A percentile compares a stretch with the other conserved stretches of the same genome.
Conservation (phyloP, 2,329 filamentous ascomycete genomes). For the Cladophialophora exuberans region DNA sequence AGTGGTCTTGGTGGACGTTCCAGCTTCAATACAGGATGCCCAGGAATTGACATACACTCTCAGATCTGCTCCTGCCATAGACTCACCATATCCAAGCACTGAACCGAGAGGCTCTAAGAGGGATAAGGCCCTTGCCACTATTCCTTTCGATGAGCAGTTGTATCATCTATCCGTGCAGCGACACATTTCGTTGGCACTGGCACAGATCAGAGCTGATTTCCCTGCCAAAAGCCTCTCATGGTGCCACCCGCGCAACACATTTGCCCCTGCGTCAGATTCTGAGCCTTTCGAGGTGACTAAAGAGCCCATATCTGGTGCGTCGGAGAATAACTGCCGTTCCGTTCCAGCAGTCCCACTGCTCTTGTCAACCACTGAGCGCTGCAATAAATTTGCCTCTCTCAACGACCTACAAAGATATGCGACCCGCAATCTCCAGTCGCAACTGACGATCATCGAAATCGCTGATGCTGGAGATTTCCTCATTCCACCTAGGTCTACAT, state of each 20-base stretch:
- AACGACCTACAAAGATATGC: slow-evolving; percentile 13
- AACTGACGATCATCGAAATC: neutral
- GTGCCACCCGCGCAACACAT: slow-evolving; percentile 14
- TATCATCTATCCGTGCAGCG: slow-evolving; percentile 35
- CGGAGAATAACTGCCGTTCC: slow-evolving; percentile 1
- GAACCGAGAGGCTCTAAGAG: slow-evolving; percentile 56
- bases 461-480: slow-evolving; percentile 40
- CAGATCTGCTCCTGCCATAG: slow-evolving; percentile 50
- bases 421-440: slow-evolving; percentile 15
- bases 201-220: slow-evolving; percentile 35
- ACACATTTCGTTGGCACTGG: slow-evolving; percentile 45
- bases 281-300: slow-evolving; percentile 3
- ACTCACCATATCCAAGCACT: slow-evolving; percentile 51
- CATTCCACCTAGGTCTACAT: slow-evolving; percentile 54
- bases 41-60: slow-evolving; percentile 47
- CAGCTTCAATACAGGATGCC: slow-evolving; percentile 58
- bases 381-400: slow-evolving; percentile 20
- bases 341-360: slow-evolving; percentile 15
- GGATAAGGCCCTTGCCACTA: slow-evolving; percentile 42
- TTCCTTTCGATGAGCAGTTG: slow-evolving; percentile 38
- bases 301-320: neutral
- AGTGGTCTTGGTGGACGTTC: slow-evolving; percentile 61
- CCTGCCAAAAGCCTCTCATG: slow-evolving; percentile 7
- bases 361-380: slow-evolving; percentile 25
- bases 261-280: neutral